Percentiles rank a stretch among this genome's conserved stretches.
phyloP scores from a whole-genome alignment of 345 rosid genomes.

The Salix brachista region DNA sequence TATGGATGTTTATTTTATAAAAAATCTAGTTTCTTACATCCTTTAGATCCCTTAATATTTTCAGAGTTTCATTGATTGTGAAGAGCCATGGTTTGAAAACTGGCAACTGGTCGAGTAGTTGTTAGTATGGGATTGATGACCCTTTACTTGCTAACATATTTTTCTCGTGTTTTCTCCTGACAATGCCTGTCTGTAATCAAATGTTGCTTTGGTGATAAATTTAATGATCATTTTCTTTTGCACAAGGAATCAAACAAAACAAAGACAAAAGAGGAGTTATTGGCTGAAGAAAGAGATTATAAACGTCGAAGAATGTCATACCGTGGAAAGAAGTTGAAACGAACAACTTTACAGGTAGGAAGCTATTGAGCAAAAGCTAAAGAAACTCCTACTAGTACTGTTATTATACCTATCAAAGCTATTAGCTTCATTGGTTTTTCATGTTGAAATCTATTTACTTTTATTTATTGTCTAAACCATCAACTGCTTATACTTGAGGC shows the following conservation, averaged over 20 bases:
- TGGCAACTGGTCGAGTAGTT: no score
- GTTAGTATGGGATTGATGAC: no score
- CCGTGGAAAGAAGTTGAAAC: conserved; percentile 89
- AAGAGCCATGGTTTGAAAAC: no score
- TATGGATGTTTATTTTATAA: no score
- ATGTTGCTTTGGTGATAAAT: not conserved
- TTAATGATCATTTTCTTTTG: conserved; percentile 3
- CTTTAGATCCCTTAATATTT: no score
- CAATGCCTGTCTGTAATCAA: not conserved
- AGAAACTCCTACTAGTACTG: not conserved
- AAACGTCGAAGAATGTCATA: conserved; percentile 93
- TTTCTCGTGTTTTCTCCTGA: not conserved
- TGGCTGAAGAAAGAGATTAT: conserved; percentile 98
- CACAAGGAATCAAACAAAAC: conserved; percentile 51
- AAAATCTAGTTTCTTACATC: no score
- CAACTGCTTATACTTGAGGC: not conserved
- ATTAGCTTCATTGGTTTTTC: no score
- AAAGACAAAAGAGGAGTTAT: conserved; percentile 78
- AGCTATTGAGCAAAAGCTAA: not conserved
- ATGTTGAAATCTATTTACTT: no score
- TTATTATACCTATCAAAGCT: no score
- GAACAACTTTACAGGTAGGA: conserved; percentile 63
- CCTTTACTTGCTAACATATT: not conserved
- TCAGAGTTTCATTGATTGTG: no score
- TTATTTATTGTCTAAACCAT: not conserved